Base-by-base conservation (phyloP, 2,329 filamentous ascomycete genomes). In the Massarina eburnea region DNA sequence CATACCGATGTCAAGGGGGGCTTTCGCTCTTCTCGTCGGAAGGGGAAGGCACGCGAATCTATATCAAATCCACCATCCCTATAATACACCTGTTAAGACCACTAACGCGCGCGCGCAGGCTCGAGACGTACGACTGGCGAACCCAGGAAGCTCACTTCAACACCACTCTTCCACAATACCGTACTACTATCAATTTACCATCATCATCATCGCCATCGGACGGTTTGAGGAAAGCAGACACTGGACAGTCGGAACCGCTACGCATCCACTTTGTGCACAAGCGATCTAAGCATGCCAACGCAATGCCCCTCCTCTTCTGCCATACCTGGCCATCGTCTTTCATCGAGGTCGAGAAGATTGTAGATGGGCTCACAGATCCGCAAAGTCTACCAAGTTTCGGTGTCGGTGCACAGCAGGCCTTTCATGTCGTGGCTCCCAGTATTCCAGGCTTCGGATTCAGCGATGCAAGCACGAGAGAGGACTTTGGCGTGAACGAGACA, bases 391-490 rank as follows among this genome's bases (percentile, higher is more conserved):
- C 43, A 2, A 50, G 54, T 17, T 55, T 56, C 34, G 59, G 53
- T 2, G 46, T 47, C 1, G 56, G 56, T n/a, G 46, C 48, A 12
- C 54, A 53, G 8, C 56, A 61, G 48, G 75, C 82, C 1, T 88
- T 88, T 57, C 81, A 88, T 57, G 61, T 88, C n/a, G 77, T 88
- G 17, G 80, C 81, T 17, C 84, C 85, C 1, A 82, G 81, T 34
- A 75, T 88, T 17, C 84, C 85, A 0, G 84, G 84, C 0, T 72
- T 85, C 36, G 84, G 83, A 14, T 88, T 88, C 59, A 86, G 83
- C 62, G 83, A 87, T 62, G 73, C 82, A 2, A 73, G 84, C 30
- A 71, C 74, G 1, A 73, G 73, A 43, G 76, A 77, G 38, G 68
- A 68, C 7, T 72, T 77, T 58, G 74, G 77, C n/a, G 66, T 82